Percentiles rank a stretch among this genome's conserved stretches.
These are phyloP conservation scores for Puccinellia tenuiflora DNA, from an alignment of 176 grass and related monocot species.

Conservation along the genomic window DNA sequence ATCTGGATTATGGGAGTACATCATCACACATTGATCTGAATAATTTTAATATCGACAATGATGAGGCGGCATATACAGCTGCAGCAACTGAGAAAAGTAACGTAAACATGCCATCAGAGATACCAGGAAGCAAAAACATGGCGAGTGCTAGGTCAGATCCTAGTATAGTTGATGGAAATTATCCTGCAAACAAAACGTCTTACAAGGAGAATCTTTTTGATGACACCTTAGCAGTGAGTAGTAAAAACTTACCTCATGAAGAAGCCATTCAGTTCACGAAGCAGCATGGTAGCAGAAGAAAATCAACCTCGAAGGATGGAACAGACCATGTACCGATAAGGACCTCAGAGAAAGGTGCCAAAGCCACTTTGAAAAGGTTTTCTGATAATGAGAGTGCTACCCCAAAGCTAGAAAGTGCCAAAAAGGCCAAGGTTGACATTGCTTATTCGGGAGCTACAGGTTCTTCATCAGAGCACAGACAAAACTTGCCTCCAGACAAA, in stretches of 20 bases:
- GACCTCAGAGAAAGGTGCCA: slow-evolving; percentile 29
- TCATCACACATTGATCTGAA: slow-evolving; percentile 59
- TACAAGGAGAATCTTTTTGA: slow-evolving; percentile 26
- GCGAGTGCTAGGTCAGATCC: slow-evolving; percentile 13
- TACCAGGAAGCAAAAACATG: slow-evolving; percentile 26
- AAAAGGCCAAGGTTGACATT: slow-evolving; percentile 59
- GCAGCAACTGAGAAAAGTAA: slow-evolving; percentile 17
- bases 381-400: slow-evolving; percentile 33
- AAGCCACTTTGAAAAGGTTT: slow-evolving; percentile 57
- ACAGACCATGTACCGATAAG: slow-evolving; percentile 32
- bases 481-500: slow-evolving; percentile 39
- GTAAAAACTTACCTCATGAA: slow-evolving; percentile 28
- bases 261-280: slow-evolving; percentile 28
- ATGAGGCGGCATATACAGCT: slow-evolving; percentile 19
- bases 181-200: slow-evolving; percentile 29
- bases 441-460: slow-evolving; percentile 27
- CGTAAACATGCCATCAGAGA: slow-evolving; percentile 28
- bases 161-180: slow-evolving; percentile 15
- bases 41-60: slow-evolving; percentile 46
- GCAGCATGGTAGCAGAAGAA: slow-evolving; percentile 41
- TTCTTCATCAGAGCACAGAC: slow-evolving; percentile 35
- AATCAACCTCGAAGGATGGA: slow-evolving; percentile 44
- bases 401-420: slow-evolving; percentile 40
- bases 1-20: slow-evolving; percentile 47
- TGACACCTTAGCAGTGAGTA: slow-evolving; percentile 17